These are phyloP conservation scores for Suillus variegatus DNA, from an alignment of 768 basidiomycete genomes.

Conservation along the genomic window DNA sequence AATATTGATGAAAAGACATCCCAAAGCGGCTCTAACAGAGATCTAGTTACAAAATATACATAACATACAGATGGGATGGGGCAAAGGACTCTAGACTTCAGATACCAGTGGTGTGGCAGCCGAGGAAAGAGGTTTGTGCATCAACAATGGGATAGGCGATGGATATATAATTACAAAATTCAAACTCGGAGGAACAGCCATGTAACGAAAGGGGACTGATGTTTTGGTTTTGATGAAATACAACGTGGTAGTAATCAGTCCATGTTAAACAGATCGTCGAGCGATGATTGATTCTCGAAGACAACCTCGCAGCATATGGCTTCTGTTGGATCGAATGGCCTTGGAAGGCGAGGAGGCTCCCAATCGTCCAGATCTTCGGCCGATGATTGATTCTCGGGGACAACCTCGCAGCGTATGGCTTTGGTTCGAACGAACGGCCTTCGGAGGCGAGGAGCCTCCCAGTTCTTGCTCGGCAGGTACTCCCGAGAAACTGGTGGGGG, in stretches of 20 bases:
- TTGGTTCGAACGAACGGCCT: slow-evolving; percentile 17
- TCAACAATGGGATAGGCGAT: neutral
- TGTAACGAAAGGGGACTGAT: neutral
- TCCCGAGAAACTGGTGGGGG: neutral
- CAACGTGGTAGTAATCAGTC: neutral
- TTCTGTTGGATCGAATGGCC: neutral
- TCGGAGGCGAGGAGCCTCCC: slow-evolving; percentile 5
- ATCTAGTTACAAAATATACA: neutral
- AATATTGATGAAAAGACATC: neutral
- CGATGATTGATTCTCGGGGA: slow-evolving; percentile 14
- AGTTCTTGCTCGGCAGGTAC: slow-evolving; percentile 8
- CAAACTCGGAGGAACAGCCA: neutral
- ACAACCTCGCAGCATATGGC: slow-evolving; percentile 36
- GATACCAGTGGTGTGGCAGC: neutral
- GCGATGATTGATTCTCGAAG: slow-evolving; percentile 25
- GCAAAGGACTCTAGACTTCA: neutral
- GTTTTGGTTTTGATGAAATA: neutral
- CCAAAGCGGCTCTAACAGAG: neutral
- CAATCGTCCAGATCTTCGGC: neutral
- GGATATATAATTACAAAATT: neutral
- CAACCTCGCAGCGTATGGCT: no score
- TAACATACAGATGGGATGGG: neutral
- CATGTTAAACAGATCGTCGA: neutral
- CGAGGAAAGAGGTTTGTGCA: neutral
- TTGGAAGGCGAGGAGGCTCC: neutral